A percentile compares a stretch with the other conserved stretches of the same genome.
phyloP scores from a whole-genome alignment of 345 rosid genomes.

The Microcos paniculata region DNA sequence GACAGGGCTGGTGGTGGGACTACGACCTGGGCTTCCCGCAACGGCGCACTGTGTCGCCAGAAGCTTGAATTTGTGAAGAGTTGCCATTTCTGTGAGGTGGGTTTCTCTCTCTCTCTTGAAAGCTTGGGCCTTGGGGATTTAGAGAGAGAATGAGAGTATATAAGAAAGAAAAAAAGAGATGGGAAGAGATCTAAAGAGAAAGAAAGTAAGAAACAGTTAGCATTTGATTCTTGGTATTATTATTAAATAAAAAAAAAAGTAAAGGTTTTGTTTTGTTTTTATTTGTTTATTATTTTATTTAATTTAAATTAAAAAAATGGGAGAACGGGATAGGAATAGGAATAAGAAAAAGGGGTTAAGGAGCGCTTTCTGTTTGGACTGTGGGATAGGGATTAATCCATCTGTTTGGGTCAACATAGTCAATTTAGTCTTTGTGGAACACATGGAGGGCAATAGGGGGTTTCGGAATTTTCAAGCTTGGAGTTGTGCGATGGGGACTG shows the following conservation, averaged over 20 bases:
- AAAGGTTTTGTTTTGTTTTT: background rate
- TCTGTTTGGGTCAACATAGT: background rate
- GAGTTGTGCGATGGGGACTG: background rate
- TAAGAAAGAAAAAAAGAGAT: background rate
- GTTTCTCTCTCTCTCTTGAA: background rate
- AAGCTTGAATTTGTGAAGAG: conserved; percentile 82
- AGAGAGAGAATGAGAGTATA: background rate
- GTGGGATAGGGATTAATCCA: background rate
- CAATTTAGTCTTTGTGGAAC: background rate
- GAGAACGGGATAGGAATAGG: conserved; percentile 4
- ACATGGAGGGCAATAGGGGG: conserved; percentile 30
- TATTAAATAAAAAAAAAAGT: background rate
- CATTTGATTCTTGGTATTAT: conserved; percentile 16
- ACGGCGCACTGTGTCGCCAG: conserved; percentile 81
- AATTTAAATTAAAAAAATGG: background rate
- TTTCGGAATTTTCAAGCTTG: background rate
- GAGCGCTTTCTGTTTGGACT: conserved; percentile 2
- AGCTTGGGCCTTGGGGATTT: background rate
- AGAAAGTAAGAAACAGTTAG: background rate
- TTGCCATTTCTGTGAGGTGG: conserved; percentile 40
- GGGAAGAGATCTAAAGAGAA: conserved; percentile 27
- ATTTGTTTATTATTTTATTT: background rate
- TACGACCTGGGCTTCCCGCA: conserved; percentile 58
- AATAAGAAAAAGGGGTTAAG: conserved; percentile 13
- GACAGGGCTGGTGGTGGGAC: conserved; percentile 82